Conservation (phyloP, 345 rosid species). For the Populus pruinosa region DNA sequence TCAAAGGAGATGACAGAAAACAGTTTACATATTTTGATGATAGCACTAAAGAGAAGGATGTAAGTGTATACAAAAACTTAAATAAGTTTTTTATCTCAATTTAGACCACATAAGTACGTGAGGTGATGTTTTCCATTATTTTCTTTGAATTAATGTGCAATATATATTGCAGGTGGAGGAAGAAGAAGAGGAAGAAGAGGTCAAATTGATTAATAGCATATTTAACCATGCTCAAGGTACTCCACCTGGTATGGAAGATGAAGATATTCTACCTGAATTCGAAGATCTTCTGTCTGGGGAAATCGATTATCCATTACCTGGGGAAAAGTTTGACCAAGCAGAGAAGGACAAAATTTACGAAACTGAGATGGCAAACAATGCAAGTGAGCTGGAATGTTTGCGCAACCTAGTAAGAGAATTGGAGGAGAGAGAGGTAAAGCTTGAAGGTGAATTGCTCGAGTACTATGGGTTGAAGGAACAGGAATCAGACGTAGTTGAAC, state of each 20-base stretch:
- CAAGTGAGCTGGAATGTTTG: conserved; percentile 68
- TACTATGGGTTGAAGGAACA: conserved; percentile 93
- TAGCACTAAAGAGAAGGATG: conserved; percentile 51
- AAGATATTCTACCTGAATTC: conserved; percentile 69
- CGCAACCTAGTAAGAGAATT: conserved; percentile 66
- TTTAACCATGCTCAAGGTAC: conserved; percentile 46
- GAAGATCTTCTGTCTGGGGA: conserved; percentile 78
- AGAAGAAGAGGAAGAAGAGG: conserved; percentile 85
- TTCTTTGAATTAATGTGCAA: conserved; percentile 1
- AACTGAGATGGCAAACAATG: conserved; percentile 69
- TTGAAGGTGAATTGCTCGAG: conserved; percentile 88
- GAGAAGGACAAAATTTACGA: conserved; percentile 60
- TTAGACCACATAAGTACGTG: neutral
- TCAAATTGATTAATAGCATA: conserved; percentile 83
- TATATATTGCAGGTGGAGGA: conserved; percentile 46
- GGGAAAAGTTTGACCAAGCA: conserved; percentile 43
- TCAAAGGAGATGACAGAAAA: conserved; percentile 34
- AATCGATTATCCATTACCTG: conserved; percentile 65
- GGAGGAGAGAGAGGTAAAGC: conserved; percentile 92
- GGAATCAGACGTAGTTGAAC: conserved; percentile 63
- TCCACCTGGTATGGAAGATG: conserved; percentile 47
- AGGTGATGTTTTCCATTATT: neutral
- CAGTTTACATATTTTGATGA: conserved; percentile 40
- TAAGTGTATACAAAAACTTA: conserved; percentile 30
- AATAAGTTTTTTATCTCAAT: neutral